Base-by-base conservation (phyloP, 768 basidiomycete genomes). In the Chiua virens region DNA sequence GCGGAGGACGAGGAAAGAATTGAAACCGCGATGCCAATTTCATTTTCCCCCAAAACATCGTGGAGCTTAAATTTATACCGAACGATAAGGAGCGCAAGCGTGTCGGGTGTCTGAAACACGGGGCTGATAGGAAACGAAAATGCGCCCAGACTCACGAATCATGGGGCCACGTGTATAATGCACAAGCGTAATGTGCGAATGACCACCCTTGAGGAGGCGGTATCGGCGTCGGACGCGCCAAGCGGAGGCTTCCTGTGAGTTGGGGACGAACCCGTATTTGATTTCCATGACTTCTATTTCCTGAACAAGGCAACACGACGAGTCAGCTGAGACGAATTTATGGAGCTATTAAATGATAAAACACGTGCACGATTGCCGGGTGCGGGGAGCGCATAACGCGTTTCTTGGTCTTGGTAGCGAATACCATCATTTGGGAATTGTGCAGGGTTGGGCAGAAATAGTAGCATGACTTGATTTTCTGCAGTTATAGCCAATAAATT, bases 241-340 rank as follows among this genome's bases (percentile, higher is more conserved):
- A 27, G 91, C 89, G 52, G 63, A 73, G 9, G 73, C 63, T 55
- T 92, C 90, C 38, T 72, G 71, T 2, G 75, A 72, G 37, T 77
- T 78, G 15, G 90, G 90, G n/a, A 88, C 67, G 65, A 89, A 93
- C 2, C 91, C 90, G 59, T 70, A 84, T 64, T 87, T 90, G 23
- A 79, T 68, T 66, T 93, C 90, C 49, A 73, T 64, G 2, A 92
- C 77, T 71, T 92, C 91, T 15, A 93, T 75, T 67, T 92, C 90
- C 87, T 90, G 55, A 50, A 20, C 6, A 28, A 40, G 28, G 32
- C 14, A 27, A 14, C 11, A 27, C 5, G 4, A 5, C 6, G 9
- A 17, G 5, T 70, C 20, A 44, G 25, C 4, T 10, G 4, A 30
- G 32, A 46, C 18, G 5, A 25, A 11, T 30, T 8, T 11, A 9